Evolutionary conservation across 257 asterid genomes (phyloP).

Genomic region (Scutellaria galericulata): DNA sequence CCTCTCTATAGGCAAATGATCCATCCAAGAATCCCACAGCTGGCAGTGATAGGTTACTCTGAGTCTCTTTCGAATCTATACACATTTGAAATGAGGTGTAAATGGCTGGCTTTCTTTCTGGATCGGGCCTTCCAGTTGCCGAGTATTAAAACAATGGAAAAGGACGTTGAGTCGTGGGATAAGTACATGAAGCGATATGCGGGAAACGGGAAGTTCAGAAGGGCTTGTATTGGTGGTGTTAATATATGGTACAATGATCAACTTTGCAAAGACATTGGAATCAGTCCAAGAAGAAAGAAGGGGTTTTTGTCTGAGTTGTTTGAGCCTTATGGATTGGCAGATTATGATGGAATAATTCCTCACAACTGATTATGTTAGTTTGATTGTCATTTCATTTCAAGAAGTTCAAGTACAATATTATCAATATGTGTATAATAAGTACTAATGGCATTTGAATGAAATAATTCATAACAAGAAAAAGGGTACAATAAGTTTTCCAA

Average conservation of each 20-base stretch:
- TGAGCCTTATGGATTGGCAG: conserved; percentile 51
- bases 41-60: conserved; percentile 60
- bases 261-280: conserved; percentile 59
- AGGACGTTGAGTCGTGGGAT: conserved; percentile 45
- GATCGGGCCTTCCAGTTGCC: conserved; percentile 40
- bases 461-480: no score
- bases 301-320: conserved; percentile 53
- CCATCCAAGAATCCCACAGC: conserved; percentile 68
- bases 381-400: conserved; percentile 5
- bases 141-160: conserved; percentile 43
- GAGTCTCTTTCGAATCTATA: conserved; percentile 53
- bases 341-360: conserved; percentile 37
- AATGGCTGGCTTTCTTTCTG: conserved; percentile 43
- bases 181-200: conserved; percentile 41
- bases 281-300: conserved; percentile 59
- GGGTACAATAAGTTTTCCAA: no score
- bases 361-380: neutral
- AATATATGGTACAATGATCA: conserved; percentile 64
- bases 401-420: neutral
- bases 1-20: conserved; percentile 68
- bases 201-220: conserved; percentile 28
- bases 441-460: no score
- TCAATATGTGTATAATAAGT: no score
- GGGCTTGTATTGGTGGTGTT: conserved; percentile 46
- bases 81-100: conserved; percentile 50